Base-by-base conservation (phyloP, 805 yeast genomes). In the Ogataea saltuana region DNA sequence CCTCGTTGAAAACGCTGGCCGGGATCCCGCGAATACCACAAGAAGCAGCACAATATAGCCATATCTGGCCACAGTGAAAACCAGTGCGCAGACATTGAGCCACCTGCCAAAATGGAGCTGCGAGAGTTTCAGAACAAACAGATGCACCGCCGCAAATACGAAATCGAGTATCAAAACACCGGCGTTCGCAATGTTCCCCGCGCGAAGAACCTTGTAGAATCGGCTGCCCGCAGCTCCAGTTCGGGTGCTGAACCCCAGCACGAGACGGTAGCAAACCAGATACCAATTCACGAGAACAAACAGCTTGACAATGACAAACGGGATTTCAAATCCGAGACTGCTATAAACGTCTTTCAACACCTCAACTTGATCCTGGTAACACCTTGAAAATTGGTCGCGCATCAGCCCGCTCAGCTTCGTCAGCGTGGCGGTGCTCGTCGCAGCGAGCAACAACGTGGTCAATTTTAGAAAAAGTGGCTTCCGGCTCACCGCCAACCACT, bases 391-490 rank as follows among this genome's bases (percentile, higher is more conserved):
- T 55, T 85, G 88, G 0, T 39, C 26, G 18, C 67, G 51, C 33
- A 86, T 69, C 2, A 71, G 67, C 1, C 58, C 51, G 12, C 82
- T 76, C 22, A 80, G 58, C 44, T 67, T 67, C 2, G 64, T 56
- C 13, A 86, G 60, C 10, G 78, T 61, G 1, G 76, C 73, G 1
- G 88, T 80, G 39, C 76, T 68, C 8, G 75, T 69, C 1, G 76
- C 63, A 11, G 88, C 78, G 44, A 73, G 74, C 41, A 79, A 67
- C 16, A 81, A 51, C n/a, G 84, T 78, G 4, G 85, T 78, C 8
- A 81, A 22, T 29, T 75, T 76, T 27, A 86, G 73, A 33, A 80
- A 60, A 30, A 68, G 58, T 4, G 90, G 88, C 42, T 83, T 76
- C 19, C 76, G 66, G 50, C 77, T 77, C 29, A 75, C 77, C 16